Evolutionary conservation across 257 asterid species (phyloP).

Genomic region (Hygrophila difformis): DNA sequence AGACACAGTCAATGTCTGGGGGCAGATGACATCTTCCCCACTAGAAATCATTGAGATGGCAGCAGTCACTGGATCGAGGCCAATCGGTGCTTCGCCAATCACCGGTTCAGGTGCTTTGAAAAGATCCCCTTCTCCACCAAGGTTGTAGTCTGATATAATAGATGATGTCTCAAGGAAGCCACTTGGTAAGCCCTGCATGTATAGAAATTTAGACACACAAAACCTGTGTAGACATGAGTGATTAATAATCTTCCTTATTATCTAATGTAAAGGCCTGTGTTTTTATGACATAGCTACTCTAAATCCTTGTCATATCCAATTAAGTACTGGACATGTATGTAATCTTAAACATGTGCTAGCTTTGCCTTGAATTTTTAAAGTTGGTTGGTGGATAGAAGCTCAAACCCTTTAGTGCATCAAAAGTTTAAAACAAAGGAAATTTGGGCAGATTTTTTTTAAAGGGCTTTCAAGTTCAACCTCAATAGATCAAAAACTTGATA

Average conservation of each 20-base stretch:
- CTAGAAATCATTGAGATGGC: conserved; percentile 83
- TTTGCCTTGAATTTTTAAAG: too few species aligned
- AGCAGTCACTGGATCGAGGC: conserved; percentile 70
- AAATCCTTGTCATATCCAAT: too few species aligned
- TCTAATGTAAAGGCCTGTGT: not conserved
- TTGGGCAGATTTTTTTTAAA: too few species aligned
- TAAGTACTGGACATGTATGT: not conserved
- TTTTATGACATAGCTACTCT: not conserved
- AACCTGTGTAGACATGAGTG: conserved; percentile 4
- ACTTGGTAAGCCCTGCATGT: conserved; percentile 29
- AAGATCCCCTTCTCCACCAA: conserved; percentile 84
- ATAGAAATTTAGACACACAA: conserved; percentile 8
- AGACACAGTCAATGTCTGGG: conserved; percentile 52
- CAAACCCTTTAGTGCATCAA: not conserved
- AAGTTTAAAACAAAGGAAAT: too few species aligned
- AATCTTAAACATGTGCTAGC: too few species aligned
- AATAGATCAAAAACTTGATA: too few species aligned
- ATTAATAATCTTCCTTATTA: too few species aligned
- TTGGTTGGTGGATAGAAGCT: too few species aligned
- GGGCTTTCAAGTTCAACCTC: too few species aligned
- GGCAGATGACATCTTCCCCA: conserved; percentile 54
- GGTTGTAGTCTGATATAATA: conserved; percentile 59
- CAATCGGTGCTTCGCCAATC: conserved; percentile 46
- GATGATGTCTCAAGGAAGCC: conserved; percentile 19
- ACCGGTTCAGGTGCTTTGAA: conserved; percentile 87